Evolutionary conservation across 257 asterid species (phyloP).

Genomic region (Leptodermis oblonga): DNA sequence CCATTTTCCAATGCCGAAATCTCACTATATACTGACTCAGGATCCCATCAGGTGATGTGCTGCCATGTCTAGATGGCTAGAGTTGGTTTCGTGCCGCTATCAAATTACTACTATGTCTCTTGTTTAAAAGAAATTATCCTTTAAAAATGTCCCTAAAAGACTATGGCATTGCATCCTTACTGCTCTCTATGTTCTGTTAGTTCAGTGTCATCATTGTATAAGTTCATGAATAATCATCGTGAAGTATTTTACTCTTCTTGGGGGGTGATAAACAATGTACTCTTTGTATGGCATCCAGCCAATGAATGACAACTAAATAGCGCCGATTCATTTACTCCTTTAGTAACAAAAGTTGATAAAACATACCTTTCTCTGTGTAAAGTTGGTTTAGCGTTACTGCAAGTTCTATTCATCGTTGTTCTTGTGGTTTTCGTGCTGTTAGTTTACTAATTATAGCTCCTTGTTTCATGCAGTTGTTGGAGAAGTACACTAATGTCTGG

Average conservation of each 20-base stretch:
- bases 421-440: neutral
- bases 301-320: neutral
- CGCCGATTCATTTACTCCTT: neutral
- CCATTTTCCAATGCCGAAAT: neutral
- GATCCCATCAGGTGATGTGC: neutral
- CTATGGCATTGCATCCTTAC: neutral
- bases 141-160: neutral
- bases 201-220: neutral
- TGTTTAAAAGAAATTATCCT: neutral
- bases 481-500: constrained; percentile 68
- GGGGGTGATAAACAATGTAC: neutral
- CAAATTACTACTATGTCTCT: neutral
- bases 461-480: constrained; percentile 56
- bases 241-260: neutral
- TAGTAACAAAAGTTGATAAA: neutral
- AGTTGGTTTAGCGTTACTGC: neutral
- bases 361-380: neutral
- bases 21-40: neutral
- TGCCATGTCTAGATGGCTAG: neutral
- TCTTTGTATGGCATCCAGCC: no score
- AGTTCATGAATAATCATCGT: neutral
- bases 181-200: no score
- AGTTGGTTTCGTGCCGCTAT: neutral
- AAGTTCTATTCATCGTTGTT: neutral
- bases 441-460: neutral